Conservation (phyloP, 495 filamentous ascomycete genomes). For the Penicillium nucicola region DNA sequence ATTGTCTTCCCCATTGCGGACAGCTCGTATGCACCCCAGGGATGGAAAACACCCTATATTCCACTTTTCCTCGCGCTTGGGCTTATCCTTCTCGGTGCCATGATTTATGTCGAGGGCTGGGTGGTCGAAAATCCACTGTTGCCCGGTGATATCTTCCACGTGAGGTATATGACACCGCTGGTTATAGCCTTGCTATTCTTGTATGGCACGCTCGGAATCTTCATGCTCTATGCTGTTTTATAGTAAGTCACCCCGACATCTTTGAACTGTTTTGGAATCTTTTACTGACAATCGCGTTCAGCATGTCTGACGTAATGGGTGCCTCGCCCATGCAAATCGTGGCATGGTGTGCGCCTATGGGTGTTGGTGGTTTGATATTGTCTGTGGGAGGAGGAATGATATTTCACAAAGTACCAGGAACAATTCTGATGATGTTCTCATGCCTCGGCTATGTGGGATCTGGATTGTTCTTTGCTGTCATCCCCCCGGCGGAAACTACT, state of each 20-base stretch:
- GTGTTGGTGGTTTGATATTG: slow-evolving; percentile 69
- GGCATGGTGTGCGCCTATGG: slow-evolving; percentile 78
- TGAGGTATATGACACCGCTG: slow-evolving; percentile 70
- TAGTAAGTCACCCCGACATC: slow-evolving; percentile 53
- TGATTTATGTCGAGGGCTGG: slow-evolving; percentile 76
- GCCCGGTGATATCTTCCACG: slow-evolving; percentile 68
- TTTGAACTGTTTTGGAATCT: neutral
- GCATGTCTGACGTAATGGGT: slow-evolving; percentile 64
- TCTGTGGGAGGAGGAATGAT: slow-evolving; percentile 70
- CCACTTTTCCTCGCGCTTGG: slow-evolving; percentile 51
- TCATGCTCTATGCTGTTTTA: slow-evolving; percentile 72
- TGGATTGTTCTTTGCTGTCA: slow-evolving; percentile 68
- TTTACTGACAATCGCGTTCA: slow-evolving; percentile 23
- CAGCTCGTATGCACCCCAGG: slow-evolving; percentile 61
- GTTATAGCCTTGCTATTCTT: slow-evolving; percentile 65
- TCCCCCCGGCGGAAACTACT: slow-evolving; percentile 61
- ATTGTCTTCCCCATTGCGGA: slow-evolving; percentile 80
- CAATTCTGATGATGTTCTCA: slow-evolving; percentile 65
- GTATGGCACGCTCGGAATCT: slow-evolving; percentile 76
- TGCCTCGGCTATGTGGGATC: slow-evolving; percentile 62
- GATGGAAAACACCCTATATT: slow-evolving; percentile 69
- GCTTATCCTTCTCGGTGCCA: slow-evolving; percentile 48
- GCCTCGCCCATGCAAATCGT: slow-evolving; percentile 66
- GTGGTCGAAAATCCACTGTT: slow-evolving; percentile 69
- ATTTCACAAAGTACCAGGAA: slow-evolving; percentile 72